Conservation (phyloP, 148 eudicot genomes). For the Rhododendron ovatum region DNA sequence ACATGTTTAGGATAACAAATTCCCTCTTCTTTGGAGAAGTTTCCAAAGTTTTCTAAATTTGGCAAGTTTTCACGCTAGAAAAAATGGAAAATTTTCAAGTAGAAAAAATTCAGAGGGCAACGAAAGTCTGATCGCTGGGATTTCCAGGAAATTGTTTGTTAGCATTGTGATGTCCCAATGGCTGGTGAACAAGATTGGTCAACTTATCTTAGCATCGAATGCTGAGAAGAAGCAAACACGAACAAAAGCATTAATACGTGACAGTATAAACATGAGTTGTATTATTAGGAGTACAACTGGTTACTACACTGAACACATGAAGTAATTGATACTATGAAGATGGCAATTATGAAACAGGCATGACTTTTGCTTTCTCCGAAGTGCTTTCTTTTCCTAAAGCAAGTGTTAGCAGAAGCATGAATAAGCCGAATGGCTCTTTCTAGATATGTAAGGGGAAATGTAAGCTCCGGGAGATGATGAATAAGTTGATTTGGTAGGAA, state of each 20-base stretch:
- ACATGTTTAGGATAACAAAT: background rate
- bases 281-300: background rate
- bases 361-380: background rate
- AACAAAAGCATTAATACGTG: background rate
- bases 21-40: too few species aligned
- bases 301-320: background rate
- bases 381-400: background rate
- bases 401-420: slow-evolving; percentile 30
- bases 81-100: too few species aligned
- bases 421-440: slow-evolving; percentile 25
- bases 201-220: background rate
- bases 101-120: too few species aligned
- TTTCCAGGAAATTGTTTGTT: background rate
- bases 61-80: too few species aligned
- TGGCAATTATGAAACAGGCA: background rate
- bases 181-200: background rate
- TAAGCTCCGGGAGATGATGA: slow-evolving; percentile 6
- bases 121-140: background rate
- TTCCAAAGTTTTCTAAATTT: too few species aligned
- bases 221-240: background rate
- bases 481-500: slow-evolving; percentile 12
- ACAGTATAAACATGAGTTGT: background rate
- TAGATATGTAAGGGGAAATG: slow-evolving; percentile 23
- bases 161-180: background rate
- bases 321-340: background rate